A percentile compares a stretch with the other conserved stretches of the same genome.
Evolutionary conservation across 305 asterid genomes (phyloP).

Genomic region (Fraxinus sp.): DNA sequence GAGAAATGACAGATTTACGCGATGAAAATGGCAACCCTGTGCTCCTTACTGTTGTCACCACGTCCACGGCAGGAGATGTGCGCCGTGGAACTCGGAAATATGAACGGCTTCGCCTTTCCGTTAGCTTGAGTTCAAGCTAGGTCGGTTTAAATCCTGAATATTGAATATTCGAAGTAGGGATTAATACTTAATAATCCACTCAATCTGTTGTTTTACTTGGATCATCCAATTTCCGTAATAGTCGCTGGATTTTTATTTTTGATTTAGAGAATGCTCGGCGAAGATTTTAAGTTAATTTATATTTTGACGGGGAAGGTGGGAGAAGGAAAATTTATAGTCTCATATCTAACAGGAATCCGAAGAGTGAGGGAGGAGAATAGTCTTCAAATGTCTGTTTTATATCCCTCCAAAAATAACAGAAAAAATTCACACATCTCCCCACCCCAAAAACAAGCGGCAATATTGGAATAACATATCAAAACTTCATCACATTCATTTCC

Average conservation of each 20-base stretch:
- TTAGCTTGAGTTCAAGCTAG: not conserved
- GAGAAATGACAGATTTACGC: not conserved
- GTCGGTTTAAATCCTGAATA: not conserved
- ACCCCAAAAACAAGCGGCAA: slow-evolving; percentile 25
- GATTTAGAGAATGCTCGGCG: not conserved
- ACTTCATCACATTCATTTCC: not conserved
- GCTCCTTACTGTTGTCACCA: not conserved
- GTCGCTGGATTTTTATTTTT: too few species aligned
- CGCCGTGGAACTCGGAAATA: not conserved
- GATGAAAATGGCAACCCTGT: not conserved
- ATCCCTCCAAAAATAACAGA: slow-evolving; percentile 20
- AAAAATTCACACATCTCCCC: not conserved
- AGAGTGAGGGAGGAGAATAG: too few species aligned
- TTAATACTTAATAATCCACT: not conserved
- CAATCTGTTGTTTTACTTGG: not conserved
- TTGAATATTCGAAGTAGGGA: not conserved
- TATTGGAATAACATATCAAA: not conserved
- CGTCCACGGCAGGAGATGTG: not conserved
- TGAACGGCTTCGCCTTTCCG: not conserved
- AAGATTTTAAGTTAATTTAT: not conserved
- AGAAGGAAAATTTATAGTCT: not conserved
- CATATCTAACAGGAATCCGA: too few species aligned
- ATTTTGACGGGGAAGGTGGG: not conserved
- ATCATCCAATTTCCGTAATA: not conserved
- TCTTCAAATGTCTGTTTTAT: not conserved